A percentile compares a stretch with the other conserved stretches of the same genome.
Conservation (phyloP, 2,329 filamentous ascomycete genomes). For the Grosmannia huntii region DNA sequence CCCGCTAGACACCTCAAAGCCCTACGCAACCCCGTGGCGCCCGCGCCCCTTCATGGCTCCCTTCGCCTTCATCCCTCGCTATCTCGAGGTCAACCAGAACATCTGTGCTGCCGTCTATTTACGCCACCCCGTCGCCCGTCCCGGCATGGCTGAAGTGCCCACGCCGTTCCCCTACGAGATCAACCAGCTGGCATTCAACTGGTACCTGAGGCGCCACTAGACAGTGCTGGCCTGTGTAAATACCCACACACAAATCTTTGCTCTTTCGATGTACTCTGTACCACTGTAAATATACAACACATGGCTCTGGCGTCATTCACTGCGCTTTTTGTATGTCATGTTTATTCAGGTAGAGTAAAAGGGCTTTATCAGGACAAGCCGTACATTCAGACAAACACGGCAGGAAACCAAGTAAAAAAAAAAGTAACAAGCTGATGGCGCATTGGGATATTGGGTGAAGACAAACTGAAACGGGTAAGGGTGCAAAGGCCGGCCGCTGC, state of each 20-base stretch:
- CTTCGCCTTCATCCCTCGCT: conserved; percentile 89
- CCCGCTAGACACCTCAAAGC: conserved; percentile 61
- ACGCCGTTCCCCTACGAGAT: conserved; percentile 62
- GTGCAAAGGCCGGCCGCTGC: background rate
- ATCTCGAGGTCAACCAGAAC: conserved; percentile 95
- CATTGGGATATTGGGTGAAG: conserved; percentile 2
- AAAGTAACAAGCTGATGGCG: conserved; percentile 1
- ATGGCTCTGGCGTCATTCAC: background rate
- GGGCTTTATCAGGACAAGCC: background rate
- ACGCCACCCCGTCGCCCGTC: conserved; percentile 80
- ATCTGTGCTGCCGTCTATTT: conserved; percentile 93
- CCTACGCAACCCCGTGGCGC: conserved; percentile 83
- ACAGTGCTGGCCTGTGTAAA: background rate
- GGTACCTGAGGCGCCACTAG: conserved; percentile 65
- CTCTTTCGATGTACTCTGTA: conserved; percentile 3
- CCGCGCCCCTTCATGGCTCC: conserved; percentile 78
- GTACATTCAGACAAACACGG: background rate
- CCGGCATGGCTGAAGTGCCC: conserved; percentile 69
- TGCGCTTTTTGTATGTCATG: background rate
- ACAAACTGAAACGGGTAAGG: background rate
- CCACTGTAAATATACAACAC: conserved; percentile 1
- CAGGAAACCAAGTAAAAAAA: background rate
- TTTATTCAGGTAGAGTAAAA: conserved; percentile 2
- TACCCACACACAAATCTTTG: background rate
- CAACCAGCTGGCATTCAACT: conserved; percentile 79